Evolutionary conservation across 345 rosid genomes (phyloP), one percentile per base, ranked within the genome.

Genomic region (Pelargonium nanum): DNA sequence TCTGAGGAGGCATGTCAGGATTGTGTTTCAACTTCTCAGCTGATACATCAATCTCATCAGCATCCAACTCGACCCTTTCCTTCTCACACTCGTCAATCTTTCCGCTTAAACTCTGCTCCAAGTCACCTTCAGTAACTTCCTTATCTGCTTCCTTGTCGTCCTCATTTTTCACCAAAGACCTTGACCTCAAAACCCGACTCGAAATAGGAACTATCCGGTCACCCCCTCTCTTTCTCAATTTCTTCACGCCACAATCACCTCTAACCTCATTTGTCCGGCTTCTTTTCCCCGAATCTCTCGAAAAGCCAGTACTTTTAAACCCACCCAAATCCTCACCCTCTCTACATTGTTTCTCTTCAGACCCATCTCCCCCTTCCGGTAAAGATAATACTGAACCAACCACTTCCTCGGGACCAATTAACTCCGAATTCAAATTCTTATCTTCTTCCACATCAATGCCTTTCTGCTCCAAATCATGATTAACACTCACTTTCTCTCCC

Each of bases 151-250:
- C 63, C 62, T 68, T 63, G 57, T 45, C 61, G 17, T n/a, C 55
- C 48, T 59, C 66, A 61, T 22, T 20, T 22, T 26, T 26, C 17
- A 26, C 58, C 1, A 24, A 32, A 32, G 50, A 57, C 62, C 55
- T 60, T 1, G 88, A 81, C 30, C 87, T 75, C 25, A 90, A 74
- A 65, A 77, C 82, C 72, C 80, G 74, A 10, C 70, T 69, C 24
- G 69, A 62, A 53, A 66, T 63, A 58, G 60, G 72, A 45, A 60
- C 53, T n/a, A n/a, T n/a, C n/a, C n/a, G n/a, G n/a, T n/a, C n/a
- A n/a, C n/a, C n/a, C n/a, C n/a, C n/a, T 20, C 69, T 69, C 22
- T 57, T 63, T 58, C 59, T 70, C 24, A 22, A 55, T 25, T 17
- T 71, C 58, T 52, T 78, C 58, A 58, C 68, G 34, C 22, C 66